A percentile compares a stretch with the other conserved stretches of the same genome.
phyloP scores from a whole-genome alignment of 805 yeast species.

The Nakazawaea pomicola region DNA sequence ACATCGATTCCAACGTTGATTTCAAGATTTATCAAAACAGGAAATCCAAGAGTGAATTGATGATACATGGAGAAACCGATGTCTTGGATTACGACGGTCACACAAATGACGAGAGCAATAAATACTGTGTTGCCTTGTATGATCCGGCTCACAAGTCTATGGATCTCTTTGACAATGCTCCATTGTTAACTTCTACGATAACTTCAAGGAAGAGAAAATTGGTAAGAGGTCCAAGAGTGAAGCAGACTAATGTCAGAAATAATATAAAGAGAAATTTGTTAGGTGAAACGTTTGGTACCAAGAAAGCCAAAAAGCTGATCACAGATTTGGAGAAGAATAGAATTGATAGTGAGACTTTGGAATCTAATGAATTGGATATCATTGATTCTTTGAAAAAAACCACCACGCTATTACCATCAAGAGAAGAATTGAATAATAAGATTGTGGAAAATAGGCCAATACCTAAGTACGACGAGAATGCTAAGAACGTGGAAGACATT shows the following conservation, averaged over 20 bases:
- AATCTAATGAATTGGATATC: constrained; percentile 70
- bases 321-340: constrained; percentile 74
- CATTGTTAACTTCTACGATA: constrained; percentile 58
- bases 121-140: constrained; percentile 72
- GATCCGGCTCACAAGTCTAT: constrained; percentile 63
- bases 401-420: constrained; percentile 71
- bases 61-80: constrained; percentile 76
- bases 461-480: constrained; percentile 70
- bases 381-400: constrained; percentile 70
- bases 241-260: constrained; percentile 45
- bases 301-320: constrained; percentile 90
- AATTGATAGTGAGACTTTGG: constrained; percentile 79
- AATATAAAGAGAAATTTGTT: constrained; percentile 70
- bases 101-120: constrained; percentile 28
- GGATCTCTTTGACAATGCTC: constrained; percentile 56
- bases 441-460: constrained; percentile 74
- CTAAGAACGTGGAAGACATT: constrained; percentile 78
- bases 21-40: constrained; percentile 60
- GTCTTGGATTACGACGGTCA: constrained; percentile 70
- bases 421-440: constrained; percentile 51
- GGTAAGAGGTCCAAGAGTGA: constrained; percentile 56
- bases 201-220: constrained; percentile 56
- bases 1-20: constrained; percentile 49
- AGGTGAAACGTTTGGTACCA: constrained; percentile 97
- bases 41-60: constrained; percentile 31